Base-by-base conservation (phyloP, 2,329 filamentous ascomycete genomes). In the Graphium sp. region DNA sequence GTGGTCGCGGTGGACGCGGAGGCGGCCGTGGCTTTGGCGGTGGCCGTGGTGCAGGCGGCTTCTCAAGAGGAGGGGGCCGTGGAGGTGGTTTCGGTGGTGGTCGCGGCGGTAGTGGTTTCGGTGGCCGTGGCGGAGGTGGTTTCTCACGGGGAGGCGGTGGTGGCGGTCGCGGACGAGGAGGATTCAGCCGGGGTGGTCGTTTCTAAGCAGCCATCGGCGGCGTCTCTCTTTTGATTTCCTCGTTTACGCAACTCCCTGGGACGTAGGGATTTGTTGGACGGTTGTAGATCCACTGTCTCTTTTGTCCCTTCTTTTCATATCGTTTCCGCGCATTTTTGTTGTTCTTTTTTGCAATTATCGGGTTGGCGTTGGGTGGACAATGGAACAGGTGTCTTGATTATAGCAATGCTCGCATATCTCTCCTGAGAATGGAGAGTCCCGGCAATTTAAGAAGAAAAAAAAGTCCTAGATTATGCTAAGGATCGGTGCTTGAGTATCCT, bases 1-100 rank as follows among this genome's bases (percentile, higher is more conserved):
- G 35, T 10, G 65, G 60, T 28, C 52, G 57, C 25, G 58, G 62
- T 30, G 62, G 53, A 14, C 47, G 52, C 6, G 49, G 50, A 10
- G 53, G 56, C 23, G 48, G 49, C n/a, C 47, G 52, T 26, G 45
- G 45, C 10, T 35, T 41, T n/a, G 35, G 42, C 7, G 44, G 46
- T 11, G 49, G 50, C 13, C 43, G 55, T 21, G n/a, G n/a, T n/a
- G n/a, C n/a, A n/a, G 45, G 48, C 12, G 49, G 50, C 18, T 56
- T 55, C 37, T 47, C 53, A 34, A 41, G 48, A 18, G 47, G 47
- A 29, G 41, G 46, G 6, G 42, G 47, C 12, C 48, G 52, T 16
- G 44, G 55, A 19, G 41, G 48, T 10, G 42, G 43, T 25, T 56
- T 56, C 35, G 49, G 51, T 31, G 46, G 52, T 22, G 49, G 56